These are phyloP conservation scores for Fusarium sp. DNA, from an alignment of 2,329 filamentous ascomycete genomes.

Conservation along the genomic window DNA sequence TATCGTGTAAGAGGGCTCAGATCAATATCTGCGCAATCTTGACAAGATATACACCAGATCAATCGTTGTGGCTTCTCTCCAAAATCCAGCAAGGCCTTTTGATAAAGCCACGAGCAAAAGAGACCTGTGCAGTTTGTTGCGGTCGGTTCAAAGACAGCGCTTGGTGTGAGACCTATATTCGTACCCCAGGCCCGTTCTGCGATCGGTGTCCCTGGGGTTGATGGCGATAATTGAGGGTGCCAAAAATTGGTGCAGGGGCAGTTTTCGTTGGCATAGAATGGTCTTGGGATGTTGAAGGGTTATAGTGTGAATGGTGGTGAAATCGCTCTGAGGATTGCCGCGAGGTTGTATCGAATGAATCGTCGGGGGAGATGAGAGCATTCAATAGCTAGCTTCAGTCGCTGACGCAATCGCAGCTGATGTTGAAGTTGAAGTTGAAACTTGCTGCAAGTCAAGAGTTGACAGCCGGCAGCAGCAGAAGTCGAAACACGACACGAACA, in stretches of 20 bases:
- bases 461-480: not conserved
- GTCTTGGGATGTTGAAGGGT: not conserved
- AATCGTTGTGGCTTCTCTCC: slow-evolving; percentile 6
- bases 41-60: slow-evolving; percentile 23
- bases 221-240: slow-evolving; percentile 25
- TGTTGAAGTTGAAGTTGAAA: not conserved
- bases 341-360: slow-evolving; percentile 14
- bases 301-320: not conserved
- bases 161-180: slow-evolving; percentile 39
- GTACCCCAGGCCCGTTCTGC: slow-evolving; percentile 46
- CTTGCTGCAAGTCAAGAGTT: slow-evolving; percentile 1
- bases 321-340: slow-evolving; percentile 12
- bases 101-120: slow-evolving; percentile 5
- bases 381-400: too few species aligned
- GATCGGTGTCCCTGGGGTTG: slow-evolving; percentile 45
- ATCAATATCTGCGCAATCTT: slow-evolving; percentile 9
- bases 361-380: slow-evolving; percentile 5
- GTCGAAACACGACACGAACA: slow-evolving; percentile 36
- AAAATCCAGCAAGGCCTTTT: slow-evolving; percentile 7
- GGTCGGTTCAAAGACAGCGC: slow-evolving; percentile 27
- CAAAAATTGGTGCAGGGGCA: slow-evolving; percentile 19
- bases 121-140: slow-evolving; percentile 16
- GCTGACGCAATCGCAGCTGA: not conserved
- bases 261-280: slow-evolving; percentile 3
- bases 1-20: not conserved